Evolutionary conservation across 371 early-diverging fungal genomes (phyloP).

Genomic region (Mitosporidium daphniae): DNA sequence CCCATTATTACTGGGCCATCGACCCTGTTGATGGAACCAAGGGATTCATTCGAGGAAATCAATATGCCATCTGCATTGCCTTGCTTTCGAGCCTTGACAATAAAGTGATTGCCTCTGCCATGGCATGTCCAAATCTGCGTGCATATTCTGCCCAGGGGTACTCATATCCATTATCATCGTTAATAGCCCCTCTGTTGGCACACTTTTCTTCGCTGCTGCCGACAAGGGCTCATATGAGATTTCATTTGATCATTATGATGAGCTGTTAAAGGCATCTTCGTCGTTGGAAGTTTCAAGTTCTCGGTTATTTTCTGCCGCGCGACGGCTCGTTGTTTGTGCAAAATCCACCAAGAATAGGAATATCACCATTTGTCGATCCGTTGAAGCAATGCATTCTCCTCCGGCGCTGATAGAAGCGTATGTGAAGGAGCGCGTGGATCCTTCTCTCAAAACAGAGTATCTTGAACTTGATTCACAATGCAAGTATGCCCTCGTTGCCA

Average conservation of each 20-base stretch:
- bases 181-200: too few relatives aligned
- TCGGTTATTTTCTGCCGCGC: too few relatives aligned
- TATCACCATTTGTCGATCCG: too few relatives aligned
- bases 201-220: conserved; percentile 19
- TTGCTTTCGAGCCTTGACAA: conserved; percentile 55
- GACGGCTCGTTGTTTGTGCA: too few relatives aligned
- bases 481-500: conserved; percentile 43
- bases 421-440: conserved; percentile 20
- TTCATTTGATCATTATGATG: not conserved
- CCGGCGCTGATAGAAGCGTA: conserved; percentile 37
- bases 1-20: too few relatives aligned
- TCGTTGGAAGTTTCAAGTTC: too few relatives aligned
- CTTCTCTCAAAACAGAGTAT: conserved; percentile 24
- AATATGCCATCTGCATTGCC: conserved; percentile 76
- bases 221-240: not conserved
- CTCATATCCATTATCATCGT: too few relatives aligned
- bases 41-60: conserved; percentile 76
- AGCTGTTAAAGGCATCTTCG: too few relatives aligned
- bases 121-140: conserved; percentile 59
- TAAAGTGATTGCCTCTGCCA: conserved; percentile 41
- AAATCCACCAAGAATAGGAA: too few relatives aligned
- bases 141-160: too few relatives aligned
- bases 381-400: conserved; percentile 55
- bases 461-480: conserved; percentile 76
- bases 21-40: conserved; percentile 13